A percentile compares a stretch with the other conserved stretches of the same genome.
phyloP scores from a whole-genome alignment of 2,329 filamentous ascomycete genomes.

The Laburnicola sp. region DNA sequence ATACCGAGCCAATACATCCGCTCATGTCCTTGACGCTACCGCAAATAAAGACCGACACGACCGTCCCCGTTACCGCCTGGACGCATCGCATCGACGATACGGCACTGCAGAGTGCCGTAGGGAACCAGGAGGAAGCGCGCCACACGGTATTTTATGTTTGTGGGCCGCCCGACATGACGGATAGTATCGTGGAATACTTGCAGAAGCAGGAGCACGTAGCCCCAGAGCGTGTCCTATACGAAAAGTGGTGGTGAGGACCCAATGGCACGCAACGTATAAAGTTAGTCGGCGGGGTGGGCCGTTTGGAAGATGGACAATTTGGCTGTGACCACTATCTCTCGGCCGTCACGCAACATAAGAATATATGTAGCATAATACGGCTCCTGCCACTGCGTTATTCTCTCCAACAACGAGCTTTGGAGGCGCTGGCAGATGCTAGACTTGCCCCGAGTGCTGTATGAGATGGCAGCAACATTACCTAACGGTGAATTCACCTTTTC shows the following conservation, averaged over 20 bases:
- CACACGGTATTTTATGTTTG: slow-evolving; percentile 53
- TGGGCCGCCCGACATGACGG: slow-evolving; percentile 54
- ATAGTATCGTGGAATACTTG: slow-evolving; percentile 49
- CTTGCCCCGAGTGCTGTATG: too few relatives aligned
- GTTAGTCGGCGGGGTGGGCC: too few relatives aligned
- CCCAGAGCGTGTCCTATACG: slow-evolving; percentile 49
- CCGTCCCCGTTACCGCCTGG: slow-evolving; percentile 37
- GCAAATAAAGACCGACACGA: slow-evolving; percentile 31
- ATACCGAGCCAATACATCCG: slow-evolving; percentile 35
- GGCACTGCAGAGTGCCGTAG: slow-evolving; percentile 48
- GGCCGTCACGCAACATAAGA: too few relatives aligned
- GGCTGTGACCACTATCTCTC: too few relatives aligned
- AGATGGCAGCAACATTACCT: too few relatives aligned
- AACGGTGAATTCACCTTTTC: too few relatives aligned
- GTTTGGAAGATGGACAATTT: too few relatives aligned
- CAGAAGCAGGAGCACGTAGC: slow-evolving; percentile 44
- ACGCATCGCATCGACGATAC: slow-evolving; percentile 40
- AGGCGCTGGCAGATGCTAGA: too few relatives aligned
- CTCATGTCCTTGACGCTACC: slow-evolving; percentile 40
- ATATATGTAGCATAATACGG: too few relatives aligned
- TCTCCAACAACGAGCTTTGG: too few relatives aligned
- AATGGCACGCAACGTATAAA: neutral
- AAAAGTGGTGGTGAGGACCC: slow-evolving; percentile 55
- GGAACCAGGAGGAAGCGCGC: slow-evolving; percentile 38
- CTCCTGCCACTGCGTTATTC: too few relatives aligned